Percentiles rank a stretch among this genome's conserved stretches.
phyloP scores from a whole-genome alignment of 805 yeast genomes.

The Wilhelminamyces savonicus region DNA sequence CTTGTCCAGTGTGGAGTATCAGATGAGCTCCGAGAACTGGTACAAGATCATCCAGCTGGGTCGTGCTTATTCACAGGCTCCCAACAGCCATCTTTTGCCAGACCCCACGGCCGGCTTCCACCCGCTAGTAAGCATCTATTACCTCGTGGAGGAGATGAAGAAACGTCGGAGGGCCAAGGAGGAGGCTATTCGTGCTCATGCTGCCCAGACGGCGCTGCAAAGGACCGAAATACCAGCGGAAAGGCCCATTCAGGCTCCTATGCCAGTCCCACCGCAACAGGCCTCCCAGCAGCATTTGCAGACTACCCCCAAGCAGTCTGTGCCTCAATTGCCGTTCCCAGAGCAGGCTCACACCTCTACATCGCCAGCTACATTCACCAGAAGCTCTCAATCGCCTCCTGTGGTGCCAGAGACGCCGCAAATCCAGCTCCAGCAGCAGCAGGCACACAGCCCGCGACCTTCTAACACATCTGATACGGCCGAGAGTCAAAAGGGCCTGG shows the following conservation, averaged over 20 bases:
- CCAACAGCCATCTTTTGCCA: constrained; percentile 31
- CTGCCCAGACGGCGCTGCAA: too few relatives aligned
- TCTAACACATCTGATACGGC: constrained; percentile 9
- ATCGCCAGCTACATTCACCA: constrained; percentile 9
- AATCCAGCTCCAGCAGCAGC: constrained; percentile 19
- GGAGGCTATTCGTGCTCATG: constrained; percentile 30
- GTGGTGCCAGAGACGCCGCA: constrained; percentile 2
- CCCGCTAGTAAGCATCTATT: constrained; percentile 83
- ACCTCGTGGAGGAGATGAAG: constrained; percentile 77
- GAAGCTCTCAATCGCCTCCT: constrained; percentile 9
- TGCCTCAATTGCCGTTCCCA: constrained; percentile 23
- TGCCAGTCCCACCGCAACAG: too few relatives aligned
- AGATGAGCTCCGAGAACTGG: constrained; percentile 59
- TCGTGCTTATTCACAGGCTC: constrained; percentile 28
- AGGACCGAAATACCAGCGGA: too few relatives aligned
- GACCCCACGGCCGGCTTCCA: constrained; percentile 87
- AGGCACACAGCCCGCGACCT: constrained; percentile 21
- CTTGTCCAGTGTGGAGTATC: constrained; percentile 61
- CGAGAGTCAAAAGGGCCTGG: constrained; percentile 18
- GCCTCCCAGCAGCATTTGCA: constrained; percentile 3
- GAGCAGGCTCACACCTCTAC: constrained; percentile 35
- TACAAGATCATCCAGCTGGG: constrained; percentile 36
- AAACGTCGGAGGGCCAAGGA: constrained; percentile 62
- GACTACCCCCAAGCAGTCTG: constrained; percentile 7
- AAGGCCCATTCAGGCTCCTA: too few relatives aligned